Evolutionary conservation across 106 monocot genomes (phyloP).

Genomic region (Apostasia shenzhenica): DNA sequence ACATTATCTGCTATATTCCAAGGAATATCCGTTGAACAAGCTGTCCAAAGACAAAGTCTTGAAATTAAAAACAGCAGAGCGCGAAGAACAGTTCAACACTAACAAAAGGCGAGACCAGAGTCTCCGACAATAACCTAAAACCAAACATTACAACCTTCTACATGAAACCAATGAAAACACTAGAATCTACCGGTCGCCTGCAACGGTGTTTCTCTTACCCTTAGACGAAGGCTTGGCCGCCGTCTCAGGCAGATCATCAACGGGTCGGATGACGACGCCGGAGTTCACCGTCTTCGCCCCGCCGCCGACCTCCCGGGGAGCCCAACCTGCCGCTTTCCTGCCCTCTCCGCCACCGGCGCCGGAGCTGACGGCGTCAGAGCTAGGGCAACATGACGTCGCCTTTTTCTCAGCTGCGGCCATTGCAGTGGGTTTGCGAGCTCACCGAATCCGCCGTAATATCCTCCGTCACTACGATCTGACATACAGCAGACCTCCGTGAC

Average conservation of each 20-base stretch:
- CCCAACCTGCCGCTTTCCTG: not conserved
- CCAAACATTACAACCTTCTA: no score
- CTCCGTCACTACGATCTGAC: constrained; percentile 42
- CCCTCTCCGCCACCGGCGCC: constrained; percentile 1
- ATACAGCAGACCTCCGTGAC: constrained; percentile 50
- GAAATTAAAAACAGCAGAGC: no score
- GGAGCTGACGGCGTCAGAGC: not conserved
- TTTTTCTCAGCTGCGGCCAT: constrained; percentile 96
- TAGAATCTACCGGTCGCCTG: no score
- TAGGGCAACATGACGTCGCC: constrained; percentile 55
- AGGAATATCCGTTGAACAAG: no score
- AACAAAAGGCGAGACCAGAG: no score
- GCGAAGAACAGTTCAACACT: no score
- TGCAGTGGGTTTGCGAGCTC: constrained; percentile 74
- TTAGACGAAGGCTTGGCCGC: constrained; percentile 17
- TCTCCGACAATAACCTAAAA: no score
- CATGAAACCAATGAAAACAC: no score
- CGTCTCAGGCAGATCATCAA: constrained; percentile 32
- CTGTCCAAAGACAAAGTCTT: no score
- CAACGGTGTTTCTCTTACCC: constrained; percentile 1
- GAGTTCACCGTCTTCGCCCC: constrained; percentile 5
- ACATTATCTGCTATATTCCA: no score
- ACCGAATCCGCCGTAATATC: constrained; percentile 57
- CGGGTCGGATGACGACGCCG: constrained; percentile 25
- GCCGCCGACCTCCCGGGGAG: not conserved